Evolutionary conservation across 225 moss, liverwort and hornwort species (phyloP).

Genomic region (Marchantia paleacea): DNA sequence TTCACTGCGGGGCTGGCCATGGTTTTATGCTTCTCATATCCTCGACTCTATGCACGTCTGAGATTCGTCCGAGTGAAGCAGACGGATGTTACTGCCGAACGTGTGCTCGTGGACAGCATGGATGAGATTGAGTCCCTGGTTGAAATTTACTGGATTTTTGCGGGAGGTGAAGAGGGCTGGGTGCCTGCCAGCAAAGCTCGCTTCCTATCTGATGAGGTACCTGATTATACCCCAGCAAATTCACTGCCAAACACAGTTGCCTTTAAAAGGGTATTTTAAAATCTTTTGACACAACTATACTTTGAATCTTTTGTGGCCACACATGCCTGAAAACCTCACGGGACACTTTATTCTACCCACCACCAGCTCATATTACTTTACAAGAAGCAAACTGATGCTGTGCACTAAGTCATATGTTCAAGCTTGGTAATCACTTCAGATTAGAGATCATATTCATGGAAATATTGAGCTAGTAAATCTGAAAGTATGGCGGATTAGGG

Average conservation of each 20-base stretch:
- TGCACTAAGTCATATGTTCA: too few relatives aligned
- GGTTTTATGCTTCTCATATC: not conserved
- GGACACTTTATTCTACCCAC: too few relatives aligned
- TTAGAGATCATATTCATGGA: too few relatives aligned
- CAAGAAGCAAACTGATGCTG: too few relatives aligned
- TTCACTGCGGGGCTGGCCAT: not conserved
- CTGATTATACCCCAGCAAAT: not conserved
- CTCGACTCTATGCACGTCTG: not conserved
- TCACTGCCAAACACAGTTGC: not conserved
- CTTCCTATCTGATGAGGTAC: not conserved
- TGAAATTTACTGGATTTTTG: not conserved
- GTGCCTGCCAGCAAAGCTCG: conserved; percentile 5
- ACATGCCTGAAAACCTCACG: too few relatives aligned
- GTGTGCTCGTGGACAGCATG: conserved; percentile 11
- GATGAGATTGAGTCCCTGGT: not conserved
- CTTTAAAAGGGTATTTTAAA: not conserved
- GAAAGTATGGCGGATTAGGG: too few relatives aligned
- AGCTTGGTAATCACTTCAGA: too few relatives aligned
- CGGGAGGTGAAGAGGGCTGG: not conserved
- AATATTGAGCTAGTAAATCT: too few relatives aligned
- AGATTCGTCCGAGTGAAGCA: not conserved
- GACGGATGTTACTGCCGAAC: not conserved
- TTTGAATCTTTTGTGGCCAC: not conserved
- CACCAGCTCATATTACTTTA: too few relatives aligned
- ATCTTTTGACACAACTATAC: not conserved